A percentile compares a stretch with the other conserved stretches of the same genome.
phyloP scores from a whole-genome alignment of 2,329 filamentous ascomycete species.

The Leptoxyphium fumago region DNA sequence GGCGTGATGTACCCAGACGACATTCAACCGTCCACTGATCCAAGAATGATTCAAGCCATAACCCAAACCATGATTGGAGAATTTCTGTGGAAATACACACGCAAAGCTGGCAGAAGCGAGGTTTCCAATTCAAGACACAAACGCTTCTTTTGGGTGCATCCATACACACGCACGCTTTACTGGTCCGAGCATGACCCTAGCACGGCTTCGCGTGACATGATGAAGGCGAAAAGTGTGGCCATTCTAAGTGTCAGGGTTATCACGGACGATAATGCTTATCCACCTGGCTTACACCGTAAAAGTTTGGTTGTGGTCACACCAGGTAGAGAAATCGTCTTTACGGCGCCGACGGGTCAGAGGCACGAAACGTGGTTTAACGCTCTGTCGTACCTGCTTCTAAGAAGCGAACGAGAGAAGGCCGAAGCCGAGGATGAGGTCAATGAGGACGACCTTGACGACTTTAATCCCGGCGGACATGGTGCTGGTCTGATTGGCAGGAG shows the following conservation, averaged over 20 bases:
- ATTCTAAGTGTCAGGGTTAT: constrained; percentile 90
- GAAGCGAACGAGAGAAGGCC: constrained; percentile 39
- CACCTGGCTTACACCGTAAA: constrained; percentile 86
- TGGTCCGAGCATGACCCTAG: constrained; percentile 90
- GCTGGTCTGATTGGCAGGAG: constrained; percentile 30
- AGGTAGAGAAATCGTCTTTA: constrained; percentile 82
- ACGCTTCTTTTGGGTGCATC: constrained; percentile 98
- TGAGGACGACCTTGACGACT: constrained; percentile 52
- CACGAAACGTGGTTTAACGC: constrained; percentile 99
- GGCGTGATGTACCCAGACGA: constrained; percentile 43
- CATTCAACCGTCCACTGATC: constrained; percentile 60
- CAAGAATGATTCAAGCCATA: constrained; percentile 96
- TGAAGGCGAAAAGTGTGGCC: constrained; percentile 74
- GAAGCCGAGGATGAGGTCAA: constrained; percentile 42
- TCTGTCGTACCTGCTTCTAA: constrained; percentile 76
- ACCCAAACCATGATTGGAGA: constrained; percentile 99
- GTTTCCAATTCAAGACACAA: constrained; percentile 82
- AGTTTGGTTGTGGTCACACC: constrained; percentile 83
- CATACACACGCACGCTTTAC: constrained; percentile 89
- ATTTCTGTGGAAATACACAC: constrained; percentile 97
- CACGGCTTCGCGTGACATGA: constrained; percentile 58
- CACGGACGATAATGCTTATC: constrained; percentile 86
- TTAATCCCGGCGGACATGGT: constrained; percentile 49
- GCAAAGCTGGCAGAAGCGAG: constrained; percentile 77
- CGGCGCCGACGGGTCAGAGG: constrained; percentile 79